phyloP scores from a whole-genome alignment of 306 rosid species.

The Pyrus pyrifolia region DNA sequence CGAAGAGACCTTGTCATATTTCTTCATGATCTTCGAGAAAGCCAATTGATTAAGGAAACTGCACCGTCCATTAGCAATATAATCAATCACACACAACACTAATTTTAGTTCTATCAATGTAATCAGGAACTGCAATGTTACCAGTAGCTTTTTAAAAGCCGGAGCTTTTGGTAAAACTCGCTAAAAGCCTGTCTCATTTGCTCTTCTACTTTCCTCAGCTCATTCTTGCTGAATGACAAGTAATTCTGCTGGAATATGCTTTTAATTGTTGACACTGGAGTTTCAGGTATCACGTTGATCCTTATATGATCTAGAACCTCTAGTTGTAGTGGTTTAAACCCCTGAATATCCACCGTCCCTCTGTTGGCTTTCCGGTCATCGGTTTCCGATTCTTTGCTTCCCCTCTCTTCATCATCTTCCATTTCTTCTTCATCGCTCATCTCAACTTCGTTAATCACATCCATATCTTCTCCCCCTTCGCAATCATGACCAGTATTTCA shows the following conservation, averaged over 20 bases:
- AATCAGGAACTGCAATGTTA: slow-evolving; percentile 17
- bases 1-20: slow-evolving; percentile 70
- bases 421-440: slow-evolving; percentile 27
- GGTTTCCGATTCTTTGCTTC: slow-evolving; percentile 11
- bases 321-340: slow-evolving; percentile 40
- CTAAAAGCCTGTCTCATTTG: slow-evolving; percentile 44
- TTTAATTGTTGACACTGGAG: slow-evolving; percentile 51
- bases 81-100: background rate
- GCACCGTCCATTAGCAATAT: slow-evolving; percentile 12
- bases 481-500: background rate
- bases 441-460: slow-evolving; percentile 59
- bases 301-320: slow-evolving; percentile 50
- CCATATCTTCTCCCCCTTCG: slow-evolving; percentile 34
- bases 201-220: slow-evolving; percentile 53
- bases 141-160: slow-evolving; percentile 61
- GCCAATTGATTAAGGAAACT: slow-evolving; percentile 72
- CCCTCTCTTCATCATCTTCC: slow-evolving; percentile 21
- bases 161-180: slow-evolving; percentile 61
- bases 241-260: slow-evolving; percentile 27
- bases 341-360: background rate
- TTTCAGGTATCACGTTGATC: slow-evolving; percentile 50
- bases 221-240: slow-evolving; percentile 45
- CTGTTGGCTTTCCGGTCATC: background rate
- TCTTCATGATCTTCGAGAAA: slow-evolving; percentile 80
- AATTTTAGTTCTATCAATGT: background rate